A percentile compares a stretch with the other conserved stretches of the same genome.
These are phyloP conservation scores for Naganishia albida DNA, from an alignment of 1,284 basidiomycete species.

Conservation along the genomic window DNA sequence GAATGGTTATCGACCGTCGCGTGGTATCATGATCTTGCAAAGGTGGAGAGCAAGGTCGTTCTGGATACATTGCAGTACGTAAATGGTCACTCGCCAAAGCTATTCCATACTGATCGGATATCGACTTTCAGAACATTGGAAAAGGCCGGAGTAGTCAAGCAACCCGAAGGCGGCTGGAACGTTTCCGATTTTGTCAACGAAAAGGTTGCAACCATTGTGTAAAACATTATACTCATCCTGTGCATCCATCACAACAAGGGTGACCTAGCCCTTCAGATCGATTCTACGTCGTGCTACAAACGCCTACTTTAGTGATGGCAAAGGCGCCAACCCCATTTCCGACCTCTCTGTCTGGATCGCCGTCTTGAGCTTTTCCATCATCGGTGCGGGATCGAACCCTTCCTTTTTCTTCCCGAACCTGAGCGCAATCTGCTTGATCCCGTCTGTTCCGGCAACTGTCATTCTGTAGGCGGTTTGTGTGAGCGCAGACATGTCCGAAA, in stretches of 20 bases:
- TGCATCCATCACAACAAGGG: too few relatives aligned
- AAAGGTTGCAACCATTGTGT: conserved; percentile 58
- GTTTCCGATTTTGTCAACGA: conserved; percentile 65
- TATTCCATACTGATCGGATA: conserved; percentile 21
- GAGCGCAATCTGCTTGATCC: conserved; percentile 27
- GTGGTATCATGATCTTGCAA: conserved; percentile 68
- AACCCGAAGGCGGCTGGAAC: conserved; percentile 63
- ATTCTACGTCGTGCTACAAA: background rate
- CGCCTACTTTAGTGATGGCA: conserved; percentile 18
- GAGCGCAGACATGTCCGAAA: conserved; percentile 16
- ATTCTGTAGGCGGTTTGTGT: conserved; percentile 12
- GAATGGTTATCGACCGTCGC: conserved; percentile 79
- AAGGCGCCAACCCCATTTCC: conserved; percentile 14
- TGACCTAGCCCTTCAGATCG: background rate
- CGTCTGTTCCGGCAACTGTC: conserved; percentile 23
- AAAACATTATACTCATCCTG: conserved; percentile 27
- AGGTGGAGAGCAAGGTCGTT: conserved; percentile 66
- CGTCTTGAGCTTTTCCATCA: conserved; percentile 27
- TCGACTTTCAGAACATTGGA: conserved; percentile 62
- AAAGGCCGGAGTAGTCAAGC: conserved; percentile 71
- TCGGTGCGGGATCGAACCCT: conserved; percentile 24
- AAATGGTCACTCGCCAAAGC: background rate
- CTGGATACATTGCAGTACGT: conserved; percentile 68
- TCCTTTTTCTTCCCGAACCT: conserved; percentile 30
- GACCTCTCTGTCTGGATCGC: conserved; percentile 20